Base-by-base conservation (phyloP, 331 rosid species). In the Malus hybrid region DNA sequence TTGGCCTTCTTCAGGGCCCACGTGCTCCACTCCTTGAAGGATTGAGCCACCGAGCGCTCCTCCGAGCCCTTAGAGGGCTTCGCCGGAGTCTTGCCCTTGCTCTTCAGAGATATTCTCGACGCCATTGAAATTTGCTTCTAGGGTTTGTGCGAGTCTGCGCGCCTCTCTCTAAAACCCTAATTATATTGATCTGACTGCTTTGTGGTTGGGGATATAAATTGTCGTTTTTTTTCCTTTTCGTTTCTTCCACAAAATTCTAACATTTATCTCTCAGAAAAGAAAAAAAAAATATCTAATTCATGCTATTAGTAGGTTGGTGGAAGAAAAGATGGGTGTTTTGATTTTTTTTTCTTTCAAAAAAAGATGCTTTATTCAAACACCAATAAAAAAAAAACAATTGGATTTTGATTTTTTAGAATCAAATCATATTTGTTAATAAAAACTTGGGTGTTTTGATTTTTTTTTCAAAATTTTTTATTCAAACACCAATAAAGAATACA, bases 1-100 rank as follows among this genome's bases (percentile, higher is more conserved):
- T 91, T 94, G 7, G 90, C 93, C 77, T 91, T 94, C 82, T 84
- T 84, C 76, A 92, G 60, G 1, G 89, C 24, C 98, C 95, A 94
- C 0, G 88, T 87, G 59, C 86, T 88, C 98, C 98, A 90, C 48
- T 91, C 93, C 85, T 91, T 94, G 52, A 90, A 10, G 70, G 34
- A 54, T 69, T 88, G 90, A 14, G 75, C 28, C 46, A 29, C 1
- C 3, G 95, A 76, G 59, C 77, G 78, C 29, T 87, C 93, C 52
- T 89, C 88, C 5, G 79, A 22, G 31, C 67, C 86, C 50, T 87
- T 88, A 16, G 95, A 85, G 5, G 81, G 84, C 85, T 94, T 94
- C 60, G 18, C 6, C 22, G 87, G 52, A 16, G 78, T 29, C 74
- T 93, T 94, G 3, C 98, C 98, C 80, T 94, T 94, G 74, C 81